A percentile compares a stretch with the other conserved stretches of the same genome.
These are phyloP conservation scores for Kluyveromyces aestuarii DNA, from an alignment of 805 yeast genomes.

Conservation along the genomic window DNA sequence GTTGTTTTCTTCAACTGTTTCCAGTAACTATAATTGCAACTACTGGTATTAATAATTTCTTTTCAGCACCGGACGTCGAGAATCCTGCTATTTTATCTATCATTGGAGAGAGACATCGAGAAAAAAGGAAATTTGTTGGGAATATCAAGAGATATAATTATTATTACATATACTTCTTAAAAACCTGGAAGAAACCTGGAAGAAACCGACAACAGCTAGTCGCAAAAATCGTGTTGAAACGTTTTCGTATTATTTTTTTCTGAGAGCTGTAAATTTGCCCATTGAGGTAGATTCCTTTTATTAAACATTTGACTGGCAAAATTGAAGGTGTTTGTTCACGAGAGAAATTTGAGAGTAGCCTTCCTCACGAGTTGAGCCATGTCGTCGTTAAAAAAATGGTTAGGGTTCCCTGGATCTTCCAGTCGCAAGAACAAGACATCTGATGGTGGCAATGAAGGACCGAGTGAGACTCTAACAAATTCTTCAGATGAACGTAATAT, in stretches of 20 bases:
- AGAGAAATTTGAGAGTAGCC: background rate
- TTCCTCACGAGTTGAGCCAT: background rate
- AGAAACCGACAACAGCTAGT: too few relatives aligned
- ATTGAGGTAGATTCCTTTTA: too few relatives aligned
- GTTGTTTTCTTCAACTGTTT: too few relatives aligned
- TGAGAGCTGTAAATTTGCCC: too few relatives aligned
- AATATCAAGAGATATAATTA: too few relatives aligned
- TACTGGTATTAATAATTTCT: background rate
- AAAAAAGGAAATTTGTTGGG: background rate
- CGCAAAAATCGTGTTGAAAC: too few relatives aligned
- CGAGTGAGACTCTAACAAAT: background rate
- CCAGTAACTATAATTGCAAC: too few relatives aligned
- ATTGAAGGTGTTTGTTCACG: background rate
- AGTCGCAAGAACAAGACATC: background rate
- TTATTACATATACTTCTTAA: too few relatives aligned
- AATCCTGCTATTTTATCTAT: background rate
- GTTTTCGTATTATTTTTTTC: too few relatives aligned
- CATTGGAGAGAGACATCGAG: background rate
- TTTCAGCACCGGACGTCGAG: background rate
- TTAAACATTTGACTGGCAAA: background rate
- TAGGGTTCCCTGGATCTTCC: background rate
- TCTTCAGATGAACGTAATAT: background rate
- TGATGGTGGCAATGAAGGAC: background rate
- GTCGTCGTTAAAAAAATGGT: slow-evolving; percentile 2
- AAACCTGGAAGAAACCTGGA: too few relatives aligned